Evolutionary conservation across 495 filamentous ascomycete genomes (phyloP).

Genomic region (Penicillium verhagenii): DNA sequence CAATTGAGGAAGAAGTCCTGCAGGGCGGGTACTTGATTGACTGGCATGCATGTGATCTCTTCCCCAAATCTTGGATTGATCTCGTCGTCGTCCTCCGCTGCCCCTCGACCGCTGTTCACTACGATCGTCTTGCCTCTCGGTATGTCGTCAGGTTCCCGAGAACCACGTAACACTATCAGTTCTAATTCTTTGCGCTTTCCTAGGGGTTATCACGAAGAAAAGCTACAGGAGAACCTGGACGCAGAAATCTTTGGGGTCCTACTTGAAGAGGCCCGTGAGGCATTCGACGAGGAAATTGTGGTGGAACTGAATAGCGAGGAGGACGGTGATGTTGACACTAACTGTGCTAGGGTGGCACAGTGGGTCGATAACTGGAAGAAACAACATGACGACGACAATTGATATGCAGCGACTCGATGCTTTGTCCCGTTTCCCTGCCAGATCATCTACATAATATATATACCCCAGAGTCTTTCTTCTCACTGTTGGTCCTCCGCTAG

Average conservation of each 20-base stretch:
- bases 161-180: not conserved
- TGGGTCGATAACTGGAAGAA: conserved; percentile 84
- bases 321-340: conserved; percentile 79
- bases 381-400: conserved; percentile 40
- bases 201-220: conserved; percentile 76
- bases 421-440: conserved; percentile 4
- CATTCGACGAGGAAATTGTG: conserved; percentile 84
- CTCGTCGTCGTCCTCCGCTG: conserved; percentile 89
- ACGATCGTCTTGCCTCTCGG: conserved; percentile 78
- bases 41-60: conserved; percentile 97
- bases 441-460: conserved; percentile 22
- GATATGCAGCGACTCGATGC: not conserved
- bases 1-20: conserved; percentile 78
- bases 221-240: conserved; percentile 94
- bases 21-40: conserved; percentile 89
- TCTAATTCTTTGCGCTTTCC: not conserved
- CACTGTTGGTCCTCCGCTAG: conserved; percentile 53
- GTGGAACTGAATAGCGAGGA: conserved; percentile 85
- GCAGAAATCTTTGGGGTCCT: conserved; percentile 97
- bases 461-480: conserved; percentile 7
- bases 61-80: conserved; percentile 92
- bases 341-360: conserved; percentile 75
- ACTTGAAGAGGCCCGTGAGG: conserved; percentile 82
- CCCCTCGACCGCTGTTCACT: conserved; percentile 67
- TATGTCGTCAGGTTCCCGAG: conserved; percentile 28